Conservation (phyloP, 2,329 filamentous ascomycete genomes). For the Exophiala alcalophila region DNA sequence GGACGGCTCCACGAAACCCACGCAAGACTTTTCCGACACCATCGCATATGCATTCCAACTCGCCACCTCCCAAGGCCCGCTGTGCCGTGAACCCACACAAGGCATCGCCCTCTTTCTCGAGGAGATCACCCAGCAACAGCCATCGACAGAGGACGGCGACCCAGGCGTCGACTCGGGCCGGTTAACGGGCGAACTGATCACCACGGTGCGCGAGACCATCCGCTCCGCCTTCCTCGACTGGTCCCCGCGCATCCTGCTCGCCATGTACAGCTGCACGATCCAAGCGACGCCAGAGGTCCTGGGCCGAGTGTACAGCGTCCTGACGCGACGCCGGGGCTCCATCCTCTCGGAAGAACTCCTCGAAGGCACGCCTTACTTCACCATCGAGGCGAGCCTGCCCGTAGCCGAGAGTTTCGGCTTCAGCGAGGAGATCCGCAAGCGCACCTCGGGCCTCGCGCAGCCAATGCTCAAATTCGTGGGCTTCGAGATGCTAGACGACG, state of each 20-base stretch:
- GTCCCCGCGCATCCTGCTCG: constrained; percentile 89
- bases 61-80: constrained; percentile 78
- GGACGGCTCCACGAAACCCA: constrained; percentile 43
- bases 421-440: constrained; percentile 91
- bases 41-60: constrained; percentile 93
- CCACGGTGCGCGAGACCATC: constrained; percentile 80
- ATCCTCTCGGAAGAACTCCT: constrained; percentile 91
- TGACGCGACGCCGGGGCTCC: constrained; percentile 86
- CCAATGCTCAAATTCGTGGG: constrained; percentile 92
- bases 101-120: constrained; percentile 90
- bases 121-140: constrained; percentile 58
- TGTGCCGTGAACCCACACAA: constrained; percentile 90
- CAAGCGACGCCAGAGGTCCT: constrained; percentile 89
- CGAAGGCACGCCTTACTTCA: constrained; percentile 94
- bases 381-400: constrained; percentile 80
- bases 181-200: constrained; percentile 89
- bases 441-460: constrained; percentile 83
- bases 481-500: constrained; percentile 79
- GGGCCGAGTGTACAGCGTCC: constrained; percentile 92
- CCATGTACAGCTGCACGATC: constrained; percentile 98
- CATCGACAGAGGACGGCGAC: constrained; percentile 49
- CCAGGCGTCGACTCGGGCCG: constrained; percentile 65
- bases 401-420: constrained; percentile 97
- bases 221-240: constrained; percentile 87
- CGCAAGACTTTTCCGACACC: constrained; percentile 79